These are phyloP conservation scores for Mucor mucedo DNA, from an alignment of 371 early-diverging fungal species.

Conservation along the genomic window DNA sequence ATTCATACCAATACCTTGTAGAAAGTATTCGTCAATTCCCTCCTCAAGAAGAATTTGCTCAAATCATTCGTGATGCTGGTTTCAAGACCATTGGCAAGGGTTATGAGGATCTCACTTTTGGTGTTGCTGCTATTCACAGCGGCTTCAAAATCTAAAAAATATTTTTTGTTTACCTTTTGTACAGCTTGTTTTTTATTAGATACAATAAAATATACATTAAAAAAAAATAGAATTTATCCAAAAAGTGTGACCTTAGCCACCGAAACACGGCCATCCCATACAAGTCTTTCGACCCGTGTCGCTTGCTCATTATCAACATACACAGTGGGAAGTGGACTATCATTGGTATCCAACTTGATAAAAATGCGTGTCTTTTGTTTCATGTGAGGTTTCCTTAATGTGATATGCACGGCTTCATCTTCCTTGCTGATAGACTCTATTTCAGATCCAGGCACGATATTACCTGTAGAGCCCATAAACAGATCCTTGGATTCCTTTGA, in stretches of 20 bases:
- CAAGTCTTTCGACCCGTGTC: constrained; percentile 12
- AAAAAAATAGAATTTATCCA: not conserved
- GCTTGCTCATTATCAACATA: constrained; percentile 25
- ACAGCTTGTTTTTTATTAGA: too few relatives aligned
- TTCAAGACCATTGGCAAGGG: constrained; percentile 90
- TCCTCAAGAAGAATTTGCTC: constrained; percentile 86
- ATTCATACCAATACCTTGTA: constrained; percentile 97
- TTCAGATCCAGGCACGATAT: constrained; percentile 55
- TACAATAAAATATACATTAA: not conserved
- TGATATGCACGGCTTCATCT: constrained; percentile 22
- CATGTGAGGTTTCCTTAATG: constrained; percentile 18
- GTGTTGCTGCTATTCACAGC: constrained; percentile 94
- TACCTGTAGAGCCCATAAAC: constrained; percentile 46
- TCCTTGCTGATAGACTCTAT: constrained; percentile 10
- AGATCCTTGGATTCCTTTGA: not conserved
- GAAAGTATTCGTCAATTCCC: constrained; percentile 97
- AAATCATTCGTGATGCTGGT: constrained; percentile 90
- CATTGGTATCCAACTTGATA: constrained; percentile 15
- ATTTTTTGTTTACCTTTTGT: too few relatives aligned
- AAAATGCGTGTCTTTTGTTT: constrained; percentile 14
- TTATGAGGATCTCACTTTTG: constrained; percentile 95
- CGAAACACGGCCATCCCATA: constrained; percentile 25
- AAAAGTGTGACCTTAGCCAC: constrained; percentile 24
- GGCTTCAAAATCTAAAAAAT: constrained; percentile 81
- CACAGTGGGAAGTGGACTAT: constrained; percentile 21